These are phyloP conservation scores for Rosa chinensis DNA, from an alignment of 306 rosid species.

Conservation along the genomic window DNA sequence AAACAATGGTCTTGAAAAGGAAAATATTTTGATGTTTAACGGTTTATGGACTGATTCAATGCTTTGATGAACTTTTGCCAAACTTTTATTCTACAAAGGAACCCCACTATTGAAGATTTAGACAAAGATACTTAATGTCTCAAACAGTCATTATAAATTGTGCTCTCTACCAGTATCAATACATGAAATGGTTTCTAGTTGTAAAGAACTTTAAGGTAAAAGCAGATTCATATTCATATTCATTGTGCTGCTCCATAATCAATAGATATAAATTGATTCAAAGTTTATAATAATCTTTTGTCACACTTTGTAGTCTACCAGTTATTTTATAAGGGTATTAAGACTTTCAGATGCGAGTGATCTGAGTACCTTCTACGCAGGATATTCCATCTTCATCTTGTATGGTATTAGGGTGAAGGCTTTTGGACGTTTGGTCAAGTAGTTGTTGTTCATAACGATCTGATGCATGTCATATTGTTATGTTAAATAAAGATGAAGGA, in stretches of 20 bases:
- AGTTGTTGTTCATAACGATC: no score
- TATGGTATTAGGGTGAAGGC: not conserved
- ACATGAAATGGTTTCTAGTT: not conserved
- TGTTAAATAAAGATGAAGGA: not conserved
- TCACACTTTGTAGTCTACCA: not conserved
- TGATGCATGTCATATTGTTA: no score
- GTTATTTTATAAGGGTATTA: not conserved
- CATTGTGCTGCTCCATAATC: not conserved
- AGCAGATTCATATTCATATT: not conserved
- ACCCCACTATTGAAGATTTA: not conserved
- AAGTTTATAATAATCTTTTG: not conserved
- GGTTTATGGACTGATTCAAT: not conserved
- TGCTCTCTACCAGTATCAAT: not conserved
- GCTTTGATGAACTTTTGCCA: not conserved
- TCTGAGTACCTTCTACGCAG: not conserved
- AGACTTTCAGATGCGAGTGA: not conserved
- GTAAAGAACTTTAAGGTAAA: not conserved
- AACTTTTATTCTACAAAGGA: not conserved
- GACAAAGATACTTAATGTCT: not conserved
- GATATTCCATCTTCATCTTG: not conserved
- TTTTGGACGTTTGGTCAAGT: not conserved
- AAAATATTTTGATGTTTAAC: not conserved
- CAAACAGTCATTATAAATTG: not conserved
- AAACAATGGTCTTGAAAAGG: not conserved
- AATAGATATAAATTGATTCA: not conserved